Percentiles rank a stretch among this genome's conserved stretches.
These are phyloP conservation scores for Globomyces pollinis-pini DNA, from an alignment of 192 early-diverging fungal genomes.

Conservation along the genomic window DNA sequence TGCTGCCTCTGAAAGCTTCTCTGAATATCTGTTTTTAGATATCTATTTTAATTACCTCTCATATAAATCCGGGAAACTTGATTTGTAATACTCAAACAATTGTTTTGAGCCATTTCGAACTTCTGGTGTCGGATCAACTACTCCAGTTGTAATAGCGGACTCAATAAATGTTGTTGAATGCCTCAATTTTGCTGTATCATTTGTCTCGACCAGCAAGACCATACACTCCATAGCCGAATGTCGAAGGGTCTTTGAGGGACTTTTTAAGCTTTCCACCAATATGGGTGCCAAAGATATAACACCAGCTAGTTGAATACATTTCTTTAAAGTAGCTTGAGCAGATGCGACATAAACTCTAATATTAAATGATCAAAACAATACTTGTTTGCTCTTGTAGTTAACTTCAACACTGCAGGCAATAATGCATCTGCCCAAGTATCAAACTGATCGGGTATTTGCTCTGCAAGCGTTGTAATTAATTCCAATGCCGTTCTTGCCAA, in stretches of 20 bases:
- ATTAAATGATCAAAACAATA: background rate
- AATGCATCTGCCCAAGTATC: background rate
- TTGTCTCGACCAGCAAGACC: background rate
- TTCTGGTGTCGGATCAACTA: background rate
- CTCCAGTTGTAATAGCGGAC: background rate
- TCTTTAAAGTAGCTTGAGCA: slow-evolving; percentile 6
- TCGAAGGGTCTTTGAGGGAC: slow-evolving; percentile 1
- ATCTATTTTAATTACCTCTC: no score
- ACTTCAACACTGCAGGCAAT: slow-evolving; percentile 3
- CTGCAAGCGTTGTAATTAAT: background rate
- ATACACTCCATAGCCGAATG: background rate
- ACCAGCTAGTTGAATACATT: background rate
- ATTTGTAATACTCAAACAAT: slow-evolving; percentile 7
- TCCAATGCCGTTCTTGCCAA: background rate
- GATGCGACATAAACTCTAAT: slow-evolving; percentile 9
- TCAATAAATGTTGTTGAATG: background rate
- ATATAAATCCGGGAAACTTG: background rate
- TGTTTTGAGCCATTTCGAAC: background rate
- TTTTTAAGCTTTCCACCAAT: slow-evolving; percentile 2
- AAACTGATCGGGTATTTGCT: background rate
- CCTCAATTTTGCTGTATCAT: background rate
- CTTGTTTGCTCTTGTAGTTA: slow-evolving; percentile 14
- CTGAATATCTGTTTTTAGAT: no score
- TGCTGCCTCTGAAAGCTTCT: no score
- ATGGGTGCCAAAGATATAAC: background rate